A percentile compares a stretch with the other conserved stretches of the same genome.
phyloP scores from a whole-genome alignment of 129 eudicot species.

The Pseudognaphalium luteoalbum region DNA sequence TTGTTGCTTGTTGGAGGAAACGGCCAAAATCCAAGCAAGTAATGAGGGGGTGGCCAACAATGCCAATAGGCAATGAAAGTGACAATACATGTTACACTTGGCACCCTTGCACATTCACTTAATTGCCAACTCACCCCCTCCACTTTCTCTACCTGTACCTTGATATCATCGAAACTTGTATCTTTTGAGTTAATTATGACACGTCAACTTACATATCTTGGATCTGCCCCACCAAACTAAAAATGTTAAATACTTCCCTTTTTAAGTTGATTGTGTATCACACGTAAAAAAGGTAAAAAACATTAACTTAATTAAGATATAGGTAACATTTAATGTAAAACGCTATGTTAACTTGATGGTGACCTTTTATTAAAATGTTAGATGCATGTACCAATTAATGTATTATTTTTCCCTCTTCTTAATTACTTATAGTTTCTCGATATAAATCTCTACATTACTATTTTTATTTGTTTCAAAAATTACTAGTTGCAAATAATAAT shows the following conservation, averaged over 20 bases:
- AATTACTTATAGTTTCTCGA: too few relatives aligned
- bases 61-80: slow-evolving; percentile 34
- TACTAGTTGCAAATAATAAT: too few relatives aligned
- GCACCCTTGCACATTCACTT: slow-evolving; percentile 21
- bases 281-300: background rate
- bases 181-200: slow-evolving; percentile 15
- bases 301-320: background rate
- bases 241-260: background rate
- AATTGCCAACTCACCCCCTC: slow-evolving; percentile 26
- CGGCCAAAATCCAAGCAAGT: slow-evolving; percentile 36
- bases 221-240: slow-evolving; percentile 16
- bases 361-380: background rate
- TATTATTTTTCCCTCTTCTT: too few relatives aligned
- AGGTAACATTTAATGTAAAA: background rate
- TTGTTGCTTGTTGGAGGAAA: slow-evolving; percentile 8
- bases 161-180: slow-evolving; percentile 32
- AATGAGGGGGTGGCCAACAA: slow-evolving; percentile 37
- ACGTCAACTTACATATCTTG: slow-evolving; percentile 17
- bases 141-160: slow-evolving; percentile 18
- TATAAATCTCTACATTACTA: too few relatives aligned
- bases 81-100: slow-evolving; percentile 34
- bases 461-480: too few relatives aligned
- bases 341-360: background rate
- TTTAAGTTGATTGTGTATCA: background rate
- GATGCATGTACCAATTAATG: background rate